Evolutionary conservation across 192 early-diverging fungal genomes (phyloP), one percentile per base, ranked within the genome.

Genomic region (Kappamyces sp.): DNA sequence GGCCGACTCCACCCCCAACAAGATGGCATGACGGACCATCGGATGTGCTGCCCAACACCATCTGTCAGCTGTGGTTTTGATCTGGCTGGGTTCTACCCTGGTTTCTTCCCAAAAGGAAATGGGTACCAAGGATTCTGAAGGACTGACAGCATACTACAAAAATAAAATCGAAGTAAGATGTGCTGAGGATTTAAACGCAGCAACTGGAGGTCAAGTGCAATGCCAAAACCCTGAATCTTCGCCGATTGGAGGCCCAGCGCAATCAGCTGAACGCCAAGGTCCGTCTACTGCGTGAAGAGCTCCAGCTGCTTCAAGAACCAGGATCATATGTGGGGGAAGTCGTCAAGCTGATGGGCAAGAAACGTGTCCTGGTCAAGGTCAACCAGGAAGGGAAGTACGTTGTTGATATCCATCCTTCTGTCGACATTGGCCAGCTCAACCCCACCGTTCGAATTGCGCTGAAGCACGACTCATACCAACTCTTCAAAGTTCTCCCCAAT

Each of bases 381-480:
- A 87, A 93, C 69, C 92, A 93, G 23, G 96, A 99, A 68, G 96
- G 96, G 55, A 99, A 97, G 79, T 91, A 93, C 67, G 94, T 99
- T 3, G 94, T 97, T 15, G 93, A 99, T 62, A 89, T 99, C 66
- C 84, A 80, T n/a, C 75, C 90, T 3, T 83, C 86, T 44, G 90
- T 99, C 64, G 93, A 99, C 74, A 86, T 94, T 76, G 71, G 82
- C 59, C 80, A 86, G 71, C 85, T 99, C 38, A 96, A 89, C 38
- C 87, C 94, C 31, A 93, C 92, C 36, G 81, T 91, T 50, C 88
- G 96, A 47, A 91, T 99, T 41, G 94, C 94, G 12, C 79, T 99
- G 47, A 88, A 90, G 49, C 58, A 68, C 52, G 96, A 99, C 69
- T 87, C 90, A 32, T 94, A 94, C 66, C 85, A 88, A 70, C 83